Percentiles rank a stretch among this genome's conserved stretches.
Conservation (phyloP, 192 early-diverging fungal species). For the Linnemannia zychae region DNA sequence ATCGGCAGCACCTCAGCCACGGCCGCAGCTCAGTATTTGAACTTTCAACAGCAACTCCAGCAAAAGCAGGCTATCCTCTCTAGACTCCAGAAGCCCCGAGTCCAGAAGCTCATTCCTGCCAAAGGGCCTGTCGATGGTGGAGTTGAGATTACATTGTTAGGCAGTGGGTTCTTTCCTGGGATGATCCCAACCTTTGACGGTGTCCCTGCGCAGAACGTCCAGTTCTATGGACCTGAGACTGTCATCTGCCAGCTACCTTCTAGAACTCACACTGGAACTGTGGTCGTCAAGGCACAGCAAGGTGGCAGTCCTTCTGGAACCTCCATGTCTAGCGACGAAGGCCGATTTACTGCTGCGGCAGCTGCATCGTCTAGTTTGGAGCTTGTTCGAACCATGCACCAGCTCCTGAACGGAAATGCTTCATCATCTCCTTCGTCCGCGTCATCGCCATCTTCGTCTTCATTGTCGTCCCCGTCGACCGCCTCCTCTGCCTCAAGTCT, state of each 20-base stretch:
- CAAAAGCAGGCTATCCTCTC: not conserved
- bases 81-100: slow-evolving; percentile 48
- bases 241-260: slow-evolving; percentile 81
- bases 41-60: slow-evolving; percentile 22
- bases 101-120: slow-evolving; percentile 76
- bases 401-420: slow-evolving; percentile 29
- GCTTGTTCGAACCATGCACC: slow-evolving; percentile 30
- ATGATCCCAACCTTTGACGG: slow-evolving; percentile 80
- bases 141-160: slow-evolving; percentile 76
- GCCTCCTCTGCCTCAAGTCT: slow-evolving; percentile 7
- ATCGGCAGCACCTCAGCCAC: slow-evolving; percentile 20
- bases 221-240: slow-evolving; percentile 75
- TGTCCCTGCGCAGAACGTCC: slow-evolving; percentile 66
- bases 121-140: slow-evolving; percentile 85
- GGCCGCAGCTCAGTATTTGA: slow-evolving; percentile 29
- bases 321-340: not conserved
- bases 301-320: not conserved
- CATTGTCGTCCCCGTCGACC: slow-evolving; percentile 6
- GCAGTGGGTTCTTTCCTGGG: slow-evolving; percentile 76
- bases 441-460: not conserved
- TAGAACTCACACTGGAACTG: slow-evolving; percentile 68
- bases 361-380: slow-evolving; percentile 15
- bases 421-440: not conserved
- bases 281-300: slow-evolving; percentile 54
- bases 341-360: not conserved